Base-by-base conservation (phyloP, 2,329 filamentous ascomycete species). In the Ilyonectria sp. region DNA sequence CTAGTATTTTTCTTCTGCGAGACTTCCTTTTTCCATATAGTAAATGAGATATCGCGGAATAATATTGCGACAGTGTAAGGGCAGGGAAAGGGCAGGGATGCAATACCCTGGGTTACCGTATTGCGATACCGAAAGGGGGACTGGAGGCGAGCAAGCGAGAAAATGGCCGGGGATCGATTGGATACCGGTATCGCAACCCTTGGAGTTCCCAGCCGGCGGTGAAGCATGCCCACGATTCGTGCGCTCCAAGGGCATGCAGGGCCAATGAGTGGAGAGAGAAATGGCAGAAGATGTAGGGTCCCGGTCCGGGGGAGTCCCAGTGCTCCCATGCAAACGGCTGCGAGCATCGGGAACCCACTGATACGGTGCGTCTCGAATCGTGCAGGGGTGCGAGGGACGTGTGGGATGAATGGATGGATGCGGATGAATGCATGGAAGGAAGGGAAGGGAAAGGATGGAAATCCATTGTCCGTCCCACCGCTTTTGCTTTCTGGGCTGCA, bases 161-260 rank as follows among this genome's bases (percentile, higher is more conserved):
- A 29, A 60, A 60, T 56, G 46, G 57, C 52, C 21, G 35, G 50
- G 53, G 52, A 52, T 60, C 57, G 57, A 65, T 65, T 65, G 63
- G 63, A 50, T 65, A 61, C 63, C 57, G 57, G 63, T 40, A 65
- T 56, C 57, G 50, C 57, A 44, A 35, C 35, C 35, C 31, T 3
- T 43, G 43, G 21, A 17, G 15, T 21, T 46, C 63, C 63, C 46
- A 26, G 63, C 63, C 57, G 63, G 63, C 63, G 63, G 63, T 65
- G 63, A 65, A 61, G 63, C 57, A 52, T 44, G 63, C 52, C 50
- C 50, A 53, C 57, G 50, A 60, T 65, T 65, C 63, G 63, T 65
- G 63, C 63, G 59, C 49, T 26, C 21, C 23, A 26, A 37, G 13
- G 35, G n/a, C 13, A 15, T 19, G 52, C 29, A 37, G 50, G 60